These are phyloP conservation scores for Clarireedia paspali DNA, from an alignment of 2,329 filamentous ascomycete genomes.

Conservation along the genomic window DNA sequence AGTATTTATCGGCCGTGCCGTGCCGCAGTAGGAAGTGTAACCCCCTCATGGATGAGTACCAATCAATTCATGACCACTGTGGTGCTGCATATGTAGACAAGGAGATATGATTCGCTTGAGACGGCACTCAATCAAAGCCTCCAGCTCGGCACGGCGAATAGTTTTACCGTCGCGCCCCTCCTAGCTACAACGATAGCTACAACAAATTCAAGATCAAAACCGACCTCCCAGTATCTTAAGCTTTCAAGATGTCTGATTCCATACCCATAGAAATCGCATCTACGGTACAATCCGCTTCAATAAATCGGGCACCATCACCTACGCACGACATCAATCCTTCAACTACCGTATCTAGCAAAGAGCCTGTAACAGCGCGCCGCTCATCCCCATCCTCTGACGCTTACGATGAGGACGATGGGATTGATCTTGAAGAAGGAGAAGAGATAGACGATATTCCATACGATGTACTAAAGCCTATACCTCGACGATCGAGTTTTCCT, in stretches of 20 bases:
- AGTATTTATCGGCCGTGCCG: no score
- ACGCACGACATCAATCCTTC: slow-evolving; percentile 73
- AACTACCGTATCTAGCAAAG: slow-evolving; percentile 61
- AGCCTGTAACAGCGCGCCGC: slow-evolving; percentile 44
- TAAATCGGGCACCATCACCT: slow-evolving; percentile 65
- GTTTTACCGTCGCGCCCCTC: not conserved
- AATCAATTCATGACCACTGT: no score
- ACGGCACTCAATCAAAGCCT: not conserved
- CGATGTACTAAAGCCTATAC: slow-evolving; percentile 49
- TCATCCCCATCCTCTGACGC: slow-evolving; percentile 26
- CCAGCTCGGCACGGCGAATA: not conserved
- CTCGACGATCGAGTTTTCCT: slow-evolving; percentile 46
- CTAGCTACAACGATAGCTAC: not conserved
- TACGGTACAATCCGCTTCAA: slow-evolving; percentile 71
- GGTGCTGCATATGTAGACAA: no score
- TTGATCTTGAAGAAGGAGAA: slow-evolving; percentile 36
- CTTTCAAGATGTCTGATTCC: slow-evolving; percentile 23
- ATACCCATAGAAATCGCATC: slow-evolving; percentile 63
- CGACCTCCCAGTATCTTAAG: not conserved
- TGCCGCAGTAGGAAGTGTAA: no score
- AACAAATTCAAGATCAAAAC: not conserved
- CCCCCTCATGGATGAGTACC: no score
- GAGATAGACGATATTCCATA: slow-evolving; percentile 60
- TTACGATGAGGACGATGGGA: slow-evolving; percentile 33
- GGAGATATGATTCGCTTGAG: no score